Percentiles rank a stretch among this genome's conserved stretches.
Evolutionary conservation across 2,329 filamentous ascomycete species (phyloP).

Genomic region (Aureobasidium sp.): DNA sequence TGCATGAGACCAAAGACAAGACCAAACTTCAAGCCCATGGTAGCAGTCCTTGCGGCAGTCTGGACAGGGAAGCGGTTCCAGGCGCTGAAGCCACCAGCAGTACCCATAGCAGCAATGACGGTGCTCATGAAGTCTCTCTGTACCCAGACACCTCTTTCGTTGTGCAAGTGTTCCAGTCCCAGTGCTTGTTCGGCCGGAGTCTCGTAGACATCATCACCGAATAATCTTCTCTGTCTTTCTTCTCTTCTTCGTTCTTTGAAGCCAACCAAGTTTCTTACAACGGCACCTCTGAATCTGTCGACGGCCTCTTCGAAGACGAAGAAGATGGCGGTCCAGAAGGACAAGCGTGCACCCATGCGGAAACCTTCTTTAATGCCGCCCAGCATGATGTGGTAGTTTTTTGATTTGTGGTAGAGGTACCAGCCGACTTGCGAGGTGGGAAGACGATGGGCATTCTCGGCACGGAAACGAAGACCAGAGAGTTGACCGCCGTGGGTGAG

Average conservation of each 20-base stretch:
- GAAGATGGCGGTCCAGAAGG: constrained; percentile 66
- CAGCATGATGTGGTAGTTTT: constrained; percentile 80
- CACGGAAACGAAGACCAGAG: constrained; percentile 66
- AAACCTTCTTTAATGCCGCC: constrained; percentile 72
- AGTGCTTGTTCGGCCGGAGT: constrained; percentile 17
- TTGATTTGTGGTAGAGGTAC: constrained; percentile 98
- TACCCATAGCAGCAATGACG: constrained; percentile 70
- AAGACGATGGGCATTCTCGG: constrained; percentile 91
- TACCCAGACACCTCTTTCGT: constrained; percentile 21
- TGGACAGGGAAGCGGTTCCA: constrained; percentile 75
- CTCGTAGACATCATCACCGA: constrained; percentile 23
- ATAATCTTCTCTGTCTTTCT: constrained; percentile 23
- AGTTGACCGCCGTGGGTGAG: constrained; percentile 24
- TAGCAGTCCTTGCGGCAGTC: constrained; percentile 54
- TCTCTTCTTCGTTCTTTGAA: constrained; percentile 28
- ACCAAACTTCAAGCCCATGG: constrained; percentile 69
- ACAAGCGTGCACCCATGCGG: constrained; percentile 62
- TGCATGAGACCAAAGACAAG: constrained; percentile 73
- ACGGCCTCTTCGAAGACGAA: constrained; percentile 78
- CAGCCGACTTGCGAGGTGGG: constrained; percentile 75
- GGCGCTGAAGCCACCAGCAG: constrained; percentile 78
- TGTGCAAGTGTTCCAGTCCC: constrained; percentile 16
- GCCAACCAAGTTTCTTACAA: constrained; percentile 35
- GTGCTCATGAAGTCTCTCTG: constrained; percentile 70
- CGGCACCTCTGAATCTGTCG: constrained; percentile 63